These are phyloP conservation scores for Colletotrichum somersetense DNA, from an alignment of 2,329 filamentous ascomycete species.

Conservation along the genomic window DNA sequence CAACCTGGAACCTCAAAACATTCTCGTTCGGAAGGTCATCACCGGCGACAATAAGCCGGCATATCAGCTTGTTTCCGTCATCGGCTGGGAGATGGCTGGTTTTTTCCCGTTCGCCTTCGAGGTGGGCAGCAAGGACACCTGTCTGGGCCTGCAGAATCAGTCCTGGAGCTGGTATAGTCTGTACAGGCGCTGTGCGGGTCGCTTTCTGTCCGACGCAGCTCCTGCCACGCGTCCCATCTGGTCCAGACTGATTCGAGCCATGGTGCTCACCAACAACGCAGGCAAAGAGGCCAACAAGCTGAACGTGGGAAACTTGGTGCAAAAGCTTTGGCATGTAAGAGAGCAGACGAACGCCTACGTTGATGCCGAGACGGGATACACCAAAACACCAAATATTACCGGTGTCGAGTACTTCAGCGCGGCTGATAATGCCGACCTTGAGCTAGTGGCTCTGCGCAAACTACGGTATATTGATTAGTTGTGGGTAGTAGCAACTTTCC, in stretches of 20 bases:
- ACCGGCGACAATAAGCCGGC: neutral
- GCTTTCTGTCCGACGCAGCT: neutral
- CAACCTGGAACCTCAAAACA: slow-evolving; percentile 28
- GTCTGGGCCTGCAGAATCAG: slow-evolving; percentile 12
- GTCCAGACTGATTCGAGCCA: neutral
- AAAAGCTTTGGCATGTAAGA: slow-evolving; percentile 9
- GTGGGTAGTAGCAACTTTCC: rapidly evolving
- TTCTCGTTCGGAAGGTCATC: neutral
- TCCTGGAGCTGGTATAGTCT: slow-evolving; percentile 22
- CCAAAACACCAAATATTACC: rapidly evolving
- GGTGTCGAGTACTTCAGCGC: neutral
- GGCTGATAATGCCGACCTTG: neutral
- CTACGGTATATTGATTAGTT: neutral
- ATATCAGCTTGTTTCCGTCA: slow-evolving; percentile 14
- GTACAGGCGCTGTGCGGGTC: neutral
- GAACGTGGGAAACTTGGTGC: neutral
- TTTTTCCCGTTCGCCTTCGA: slow-evolving; percentile 25
- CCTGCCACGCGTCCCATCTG: neutral
- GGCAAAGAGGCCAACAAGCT: neutral
- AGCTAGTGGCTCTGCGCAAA: neutral
- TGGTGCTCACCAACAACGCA: neutral
- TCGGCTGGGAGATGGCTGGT: slow-evolving; percentile 18
- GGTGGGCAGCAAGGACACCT: slow-evolving; percentile 3
- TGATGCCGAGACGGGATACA: neutral
- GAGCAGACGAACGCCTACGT: neutral